Evolutionary conservation across 768 basidiomycete genomes (phyloP).

Genomic region (Amanita fuliginea): DNA sequence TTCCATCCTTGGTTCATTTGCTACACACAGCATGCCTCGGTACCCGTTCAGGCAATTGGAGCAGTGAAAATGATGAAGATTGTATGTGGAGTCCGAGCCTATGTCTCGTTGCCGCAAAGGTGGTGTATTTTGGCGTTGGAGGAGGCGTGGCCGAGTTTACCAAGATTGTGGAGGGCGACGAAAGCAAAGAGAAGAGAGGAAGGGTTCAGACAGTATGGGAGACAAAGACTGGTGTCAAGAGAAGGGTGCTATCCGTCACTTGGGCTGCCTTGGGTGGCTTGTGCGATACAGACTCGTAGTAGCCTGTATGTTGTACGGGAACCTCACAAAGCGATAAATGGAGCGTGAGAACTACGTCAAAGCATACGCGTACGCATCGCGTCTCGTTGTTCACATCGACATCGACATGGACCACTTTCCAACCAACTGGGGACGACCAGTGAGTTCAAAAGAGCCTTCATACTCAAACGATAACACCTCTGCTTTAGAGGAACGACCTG

Average conservation of each 20-base stretch:
- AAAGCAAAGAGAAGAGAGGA: conserved; percentile 17
- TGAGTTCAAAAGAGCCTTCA: conserved; percentile 23
- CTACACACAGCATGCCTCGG: conserved; percentile 27
- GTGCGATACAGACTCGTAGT: no score
- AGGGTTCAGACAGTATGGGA: conserved; percentile 55
- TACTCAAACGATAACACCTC: neutral
- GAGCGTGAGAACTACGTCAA: conserved; percentile 7
- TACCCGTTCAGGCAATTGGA: no score
- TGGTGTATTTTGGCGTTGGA: conserved; percentile 92
- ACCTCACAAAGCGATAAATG: no score
- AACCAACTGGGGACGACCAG: conserved; percentile 74
- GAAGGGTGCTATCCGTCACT: conserved; percentile 52
- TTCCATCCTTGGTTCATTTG: conserved; percentile 47
- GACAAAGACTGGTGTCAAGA: conserved; percentile 53
- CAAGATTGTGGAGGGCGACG: conserved; percentile 32
- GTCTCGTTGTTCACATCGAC: neutral
- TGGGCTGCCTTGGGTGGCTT: conserved; percentile 39
- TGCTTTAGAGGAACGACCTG: conserved; percentile 54
- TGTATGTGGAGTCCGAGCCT: conserved; percentile 11
- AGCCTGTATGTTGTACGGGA: no score
- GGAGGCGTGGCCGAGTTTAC: conserved; percentile 75
- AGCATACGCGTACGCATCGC: conserved; percentile 5
- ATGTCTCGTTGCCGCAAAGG: conserved; percentile 83
- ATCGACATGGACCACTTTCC: conserved; percentile 73
- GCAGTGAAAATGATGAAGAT: neutral